Conservation (phyloP, 352 stramenopile species). For the Phytophthora syringae region DNA sequence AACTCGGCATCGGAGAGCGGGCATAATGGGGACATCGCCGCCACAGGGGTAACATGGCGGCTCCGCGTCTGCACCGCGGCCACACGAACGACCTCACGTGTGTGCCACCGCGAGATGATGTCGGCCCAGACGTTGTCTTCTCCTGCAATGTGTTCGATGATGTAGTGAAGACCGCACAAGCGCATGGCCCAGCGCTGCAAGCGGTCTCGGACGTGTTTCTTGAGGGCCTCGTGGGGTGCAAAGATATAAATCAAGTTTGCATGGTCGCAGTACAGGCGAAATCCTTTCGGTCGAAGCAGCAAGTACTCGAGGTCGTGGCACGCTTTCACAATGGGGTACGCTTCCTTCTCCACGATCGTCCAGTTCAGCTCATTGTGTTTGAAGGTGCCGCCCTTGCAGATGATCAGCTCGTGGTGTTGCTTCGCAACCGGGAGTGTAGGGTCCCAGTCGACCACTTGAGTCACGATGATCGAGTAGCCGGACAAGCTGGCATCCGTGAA, state of each 20-base stretch:
- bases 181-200: conserved; percentile 24
- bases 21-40: conserved; percentile 1
- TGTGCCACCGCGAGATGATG: conserved; percentile 14
- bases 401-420: no score
- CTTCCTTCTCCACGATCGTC: no score
- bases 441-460: no score
- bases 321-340: no score
- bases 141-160: conserved; percentile 23
- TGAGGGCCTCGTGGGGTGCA: conserved; percentile 6
- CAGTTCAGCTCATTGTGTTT: no score
- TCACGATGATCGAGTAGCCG: no score
- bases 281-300: no score
- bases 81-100: not conserved
- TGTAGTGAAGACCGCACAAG: conserved; percentile 16
- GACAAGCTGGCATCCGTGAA: no score
- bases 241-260: conserved; percentile 28
- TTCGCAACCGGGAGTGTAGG: no score
- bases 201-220: conserved; percentile 14
- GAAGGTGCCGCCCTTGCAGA: no score
- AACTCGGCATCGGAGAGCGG: conserved; percentile 1
- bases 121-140: no score
- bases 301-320: no score
- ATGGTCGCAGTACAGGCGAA: conserved; percentile 31
- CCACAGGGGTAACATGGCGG: not conserved
- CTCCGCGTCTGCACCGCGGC: conserved; percentile 6